phyloP scores from a whole-genome alignment of 2,329 filamentous ascomycete genomes.

The Dothideomycetes sp. region DNA sequence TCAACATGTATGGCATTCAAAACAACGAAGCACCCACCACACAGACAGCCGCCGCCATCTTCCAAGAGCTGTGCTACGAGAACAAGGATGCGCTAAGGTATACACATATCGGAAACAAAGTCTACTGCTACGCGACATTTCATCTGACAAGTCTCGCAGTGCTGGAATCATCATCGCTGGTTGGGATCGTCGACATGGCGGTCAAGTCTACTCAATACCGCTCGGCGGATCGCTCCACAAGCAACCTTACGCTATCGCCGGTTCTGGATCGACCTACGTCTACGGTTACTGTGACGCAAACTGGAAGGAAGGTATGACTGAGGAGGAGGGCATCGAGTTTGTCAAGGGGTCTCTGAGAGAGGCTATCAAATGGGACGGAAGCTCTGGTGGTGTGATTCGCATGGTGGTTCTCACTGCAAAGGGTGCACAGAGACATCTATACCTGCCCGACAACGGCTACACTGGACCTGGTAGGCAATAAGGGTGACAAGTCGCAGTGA shows the following conservation, averaged over 20 bases:
- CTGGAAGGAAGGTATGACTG: constrained; percentile 92
- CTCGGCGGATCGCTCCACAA: constrained; percentile 96
- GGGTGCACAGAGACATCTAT: constrained; percentile 87
- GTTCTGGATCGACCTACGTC: constrained; percentile 97
- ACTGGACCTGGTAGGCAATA: constrained; percentile 54
- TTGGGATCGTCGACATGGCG: constrained; percentile 89
- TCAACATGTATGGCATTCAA: constrained; percentile 82
- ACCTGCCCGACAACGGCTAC: constrained; percentile 89
- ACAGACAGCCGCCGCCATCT: constrained; percentile 87
- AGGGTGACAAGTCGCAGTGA: no score
- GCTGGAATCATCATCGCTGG: constrained; percentile 98
- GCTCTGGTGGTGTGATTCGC: constrained; percentile 93
- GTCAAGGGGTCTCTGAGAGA: constrained; percentile 86
- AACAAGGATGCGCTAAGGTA: constrained; percentile 93
- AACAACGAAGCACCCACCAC: constrained; percentile 89
- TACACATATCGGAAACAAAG: constrained; percentile 29
- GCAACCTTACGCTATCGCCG: constrained; percentile 89
- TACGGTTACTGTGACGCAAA: constrained; percentile 97
- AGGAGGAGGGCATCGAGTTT: constrained; percentile 81
- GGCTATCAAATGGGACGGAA: constrained; percentile 99
- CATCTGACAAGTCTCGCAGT: constrained; percentile 37
- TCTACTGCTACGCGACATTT: neutral
- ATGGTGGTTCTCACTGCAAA: constrained; percentile 91
- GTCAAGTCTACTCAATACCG: constrained; percentile 95
- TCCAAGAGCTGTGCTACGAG: constrained; percentile 95